Evolutionary conservation across 768 basidiomycete genomes (phyloP), one percentile per base, ranked within the genome.

Genomic region (Paxillus involutus): DNA sequence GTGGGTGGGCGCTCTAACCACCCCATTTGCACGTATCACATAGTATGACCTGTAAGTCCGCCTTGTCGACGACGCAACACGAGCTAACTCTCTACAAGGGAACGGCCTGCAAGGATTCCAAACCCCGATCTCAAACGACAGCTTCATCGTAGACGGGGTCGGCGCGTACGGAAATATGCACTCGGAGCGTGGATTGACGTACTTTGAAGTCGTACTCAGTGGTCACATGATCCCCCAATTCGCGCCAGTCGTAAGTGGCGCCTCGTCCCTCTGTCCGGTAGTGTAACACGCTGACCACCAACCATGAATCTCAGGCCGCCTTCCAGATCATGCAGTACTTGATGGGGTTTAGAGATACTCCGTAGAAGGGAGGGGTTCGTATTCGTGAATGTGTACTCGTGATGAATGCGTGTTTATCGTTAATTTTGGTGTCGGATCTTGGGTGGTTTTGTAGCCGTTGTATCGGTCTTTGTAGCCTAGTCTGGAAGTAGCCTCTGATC

Each of bases 181-280:
- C 55, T 72, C 75, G 14, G 89, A 91, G 62, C 81, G 88, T 37
- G 81, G 82, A 12, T 65, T 90, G 59, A 83, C 87, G 0, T 89
- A 83, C 57, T 73, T 77, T 29, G 88, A 91, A 62, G 80, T 91
- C 19, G 75, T 60, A 19, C 76, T 88, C 7, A 84, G 83, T 58
- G 89, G 88, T 16, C 88, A 91, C 58, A 89, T 89, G 88, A 68
- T 89, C 3, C 86, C 86, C 4, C 82, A 85, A 69, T 88, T 81
- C 65, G 80, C 84, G 16, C 85, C 86, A 2, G 65, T 71, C 62
- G 85, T 83, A 60, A 64, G 82, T 70, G n/a, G 44, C 9, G 4
- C 30, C 24, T 24, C 30, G 17, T 24, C 21, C 21, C 6, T 12
- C 33, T 33, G 9, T 12, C 11, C 33, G 1, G 10, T 3, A 33